Evolutionary conservation across 768 basidiomycete species (phyloP), one percentile per base, ranked within the genome.

Genomic region (Pleurotus tuber-regium): DNA sequence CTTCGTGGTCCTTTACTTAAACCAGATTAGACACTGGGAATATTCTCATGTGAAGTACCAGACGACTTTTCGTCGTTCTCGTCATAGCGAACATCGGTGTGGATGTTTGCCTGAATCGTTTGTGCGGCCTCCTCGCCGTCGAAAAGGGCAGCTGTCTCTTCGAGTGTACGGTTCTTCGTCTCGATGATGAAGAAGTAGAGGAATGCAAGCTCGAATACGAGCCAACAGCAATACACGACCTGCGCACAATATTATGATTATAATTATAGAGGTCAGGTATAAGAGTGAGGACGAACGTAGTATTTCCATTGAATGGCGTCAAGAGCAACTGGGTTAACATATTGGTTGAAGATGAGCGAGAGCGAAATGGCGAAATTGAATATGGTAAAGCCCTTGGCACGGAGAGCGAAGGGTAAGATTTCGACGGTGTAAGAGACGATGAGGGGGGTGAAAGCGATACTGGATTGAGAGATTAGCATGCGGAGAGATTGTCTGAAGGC

Each of bases 331-430:
- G 67, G 58, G 52, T 86, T 86, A 54, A 82, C 77, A 61, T 85
- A 83, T 64, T 86, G 84, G 60, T 86, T 86, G 62, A 89, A 84
- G 61, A 88, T 82, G 51, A 88, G 73, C 10, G 85, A 72, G 51
- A 80, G 55, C 10, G 83, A 84, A 57, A 84, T 73, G 39, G 73
- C 65, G 62, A 87, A 82, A 62, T 75, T 82, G 70, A 87, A 82
- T 26, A 87, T 54, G 54, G 75, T 80, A 66, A 84, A 78, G 30
- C 85, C 86, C 66, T 86, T 87, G 43, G 86, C 85, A 57, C 87
- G 84, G 51, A 88, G 67, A 33, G 83, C 2, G 78, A 72, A 84
- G 2, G 85, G 85, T 51, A 86, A 67, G 60, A 87, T 86, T 63
- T 87, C 86, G 55, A 86, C 73, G 23, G 83, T 82, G 68, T 85